Conservation (phyloP, 2,329 filamentous ascomycete genomes). For the Stagonosporopsis cucurbitacearum region DNA sequence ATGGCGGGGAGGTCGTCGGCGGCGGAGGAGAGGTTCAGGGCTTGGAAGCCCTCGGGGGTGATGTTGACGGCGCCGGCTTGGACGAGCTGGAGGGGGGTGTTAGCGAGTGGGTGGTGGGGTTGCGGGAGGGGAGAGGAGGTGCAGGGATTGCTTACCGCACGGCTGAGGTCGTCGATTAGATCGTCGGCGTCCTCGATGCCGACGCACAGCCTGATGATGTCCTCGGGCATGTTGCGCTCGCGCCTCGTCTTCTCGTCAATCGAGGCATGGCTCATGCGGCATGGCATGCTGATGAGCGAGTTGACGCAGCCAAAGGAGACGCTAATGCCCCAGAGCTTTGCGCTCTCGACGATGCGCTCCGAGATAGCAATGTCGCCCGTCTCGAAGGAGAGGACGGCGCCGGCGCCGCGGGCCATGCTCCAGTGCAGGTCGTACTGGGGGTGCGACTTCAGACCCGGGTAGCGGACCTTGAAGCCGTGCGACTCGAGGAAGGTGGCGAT, state of each 20-base stretch:
- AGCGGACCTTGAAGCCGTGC: conserved; percentile 92
- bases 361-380: conserved; percentile 84
- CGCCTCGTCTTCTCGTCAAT: conserved; percentile 90
- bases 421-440: conserved; percentile 96
- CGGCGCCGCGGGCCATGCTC: conserved; percentile 92
- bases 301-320: conserved; percentile 99
- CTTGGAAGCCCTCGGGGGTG: conserved; percentile 81
- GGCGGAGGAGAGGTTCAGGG: conserved; percentile 46
- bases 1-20: conserved; percentile 17
- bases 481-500: conserved; percentile 92
- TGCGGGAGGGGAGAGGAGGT: neutral
- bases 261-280: conserved; percentile 98
- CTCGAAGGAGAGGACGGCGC: conserved; percentile 94
- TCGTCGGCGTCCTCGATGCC: conserved; percentile 94
- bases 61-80: conserved; percentile 93
- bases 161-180: conserved; percentile 87
- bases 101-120: neutral
- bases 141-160: conserved; percentile 73
- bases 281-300: conserved; percentile 98
- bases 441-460: conserved; percentile 91
- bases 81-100: conserved; percentile 64
- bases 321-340: conserved; percentile 90
- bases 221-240: conserved; percentile 82
- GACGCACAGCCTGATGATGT: conserved; percentile 93
- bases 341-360: conserved; percentile 92